Evolutionary conservation across 1,284 basidiomycete species (phyloP), one percentile per base, ranked within the genome.

Genomic region (Sporisorium exsertum): DNA sequence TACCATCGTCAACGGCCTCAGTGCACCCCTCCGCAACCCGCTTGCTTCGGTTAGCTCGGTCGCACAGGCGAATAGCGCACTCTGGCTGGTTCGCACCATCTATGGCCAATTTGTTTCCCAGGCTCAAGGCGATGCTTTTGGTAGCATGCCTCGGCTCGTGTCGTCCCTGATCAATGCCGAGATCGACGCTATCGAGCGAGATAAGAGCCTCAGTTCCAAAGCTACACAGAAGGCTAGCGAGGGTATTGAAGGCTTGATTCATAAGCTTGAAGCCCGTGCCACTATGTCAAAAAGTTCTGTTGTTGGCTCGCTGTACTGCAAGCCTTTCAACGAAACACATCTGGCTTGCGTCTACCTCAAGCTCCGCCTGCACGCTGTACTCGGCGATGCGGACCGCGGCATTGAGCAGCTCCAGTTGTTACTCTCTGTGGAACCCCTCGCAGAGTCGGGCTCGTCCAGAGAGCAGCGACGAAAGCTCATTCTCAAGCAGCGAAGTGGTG

Each of bases 21-120:
- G 69, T 26, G 64, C 74, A 1, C 74, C 74, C 0, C 29, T 77
- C 26, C 69, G 74, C 49, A 50, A 33, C 12, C 65, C 62, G 5
- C 18, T 58, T 5, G 51, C 50, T 2, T 15, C 22, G 3, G 12
- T 22, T 4, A 43, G 51, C 33, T 58, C 72, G 27, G 24, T 24
- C 8, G 12, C 27, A 5, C 50, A 58, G 22, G 50, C 50, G 7
- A 51, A 42, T 3, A 26, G 24, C 35, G 27, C 45, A 9, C 53
- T 69, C 3, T 40, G 35, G 8, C 45, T 67, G 10, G 58, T 57
- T 33, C 62, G 66, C 29, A 37, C 52, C 12, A 43, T 61, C 4
- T 54, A 40, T 18, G 27, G 43, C 7, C 61, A 45, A 10, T 8
- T 40, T 49, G 29, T 22, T 13, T 27, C 13, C 0, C 22, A 12